Evolutionary conservation across 164 flowering plant species (phyloP).

Genomic region (Vitis rotundifolia): DNA sequence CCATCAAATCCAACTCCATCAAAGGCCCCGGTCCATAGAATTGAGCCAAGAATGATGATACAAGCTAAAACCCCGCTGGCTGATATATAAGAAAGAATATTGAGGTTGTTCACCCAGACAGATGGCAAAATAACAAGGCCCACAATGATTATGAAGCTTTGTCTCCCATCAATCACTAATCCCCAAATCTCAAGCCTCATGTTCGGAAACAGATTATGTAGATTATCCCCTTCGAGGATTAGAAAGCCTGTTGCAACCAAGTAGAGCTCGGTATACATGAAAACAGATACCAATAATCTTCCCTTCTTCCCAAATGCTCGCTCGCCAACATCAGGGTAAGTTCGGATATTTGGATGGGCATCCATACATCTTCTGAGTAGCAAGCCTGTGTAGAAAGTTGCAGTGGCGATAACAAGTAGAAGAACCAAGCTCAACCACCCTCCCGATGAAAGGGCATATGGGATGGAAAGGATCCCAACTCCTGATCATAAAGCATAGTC

Average conservation of each 20-base stretch:
- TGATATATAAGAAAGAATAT: conserved; percentile 29
- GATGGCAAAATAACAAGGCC: conserved; percentile 46
- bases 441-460: conserved; percentile 14
- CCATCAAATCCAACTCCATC: conserved; percentile 55
- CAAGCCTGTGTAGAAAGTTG: conserved; percentile 13
- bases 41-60: conserved; percentile 29
- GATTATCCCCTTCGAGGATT: conserved; percentile 18
- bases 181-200: conserved; percentile 4
- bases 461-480: conserved; percentile 18
- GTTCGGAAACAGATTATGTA: conserved; percentile 19
- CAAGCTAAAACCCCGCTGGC: conserved; percentile 54
- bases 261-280: not conserved
- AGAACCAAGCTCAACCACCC: not conserved
- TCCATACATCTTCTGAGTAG: conserved; percentile 18
- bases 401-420: conserved; percentile 3
- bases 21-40: conserved; percentile 38
- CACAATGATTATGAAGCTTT: conserved; percentile 7
- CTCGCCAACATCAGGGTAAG: conserved; percentile 17
- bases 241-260: not conserved
- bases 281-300: not conserved
- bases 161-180: conserved; percentile 6
- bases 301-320: not conserved
- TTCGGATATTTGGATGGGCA: conserved; percentile 6
- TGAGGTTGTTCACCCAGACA: conserved; percentile 31
- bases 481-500: not conserved